Percentiles rank a stretch among this genome's conserved stretches.
Conservation (phyloP, 768 basidiomycete species). For the Tremella mesenterica region DNA sequence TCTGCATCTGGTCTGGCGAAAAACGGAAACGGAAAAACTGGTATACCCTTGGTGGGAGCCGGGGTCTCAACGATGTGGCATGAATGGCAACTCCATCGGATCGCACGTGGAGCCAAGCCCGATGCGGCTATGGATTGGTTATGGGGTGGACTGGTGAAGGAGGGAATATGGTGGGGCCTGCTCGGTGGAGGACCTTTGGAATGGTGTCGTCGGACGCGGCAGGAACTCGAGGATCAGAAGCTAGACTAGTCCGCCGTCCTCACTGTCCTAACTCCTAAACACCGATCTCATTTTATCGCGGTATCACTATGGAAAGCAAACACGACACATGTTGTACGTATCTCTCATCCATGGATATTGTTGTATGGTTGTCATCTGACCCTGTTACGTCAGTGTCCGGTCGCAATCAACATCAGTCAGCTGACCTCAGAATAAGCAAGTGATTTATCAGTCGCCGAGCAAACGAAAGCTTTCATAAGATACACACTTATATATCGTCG, state of each 20-base stretch:
- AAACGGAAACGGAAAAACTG: background rate
- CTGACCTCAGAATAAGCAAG: too few relatives aligned
- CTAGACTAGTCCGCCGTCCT: too few relatives aligned
- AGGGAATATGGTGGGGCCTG: constrained; percentile 23
- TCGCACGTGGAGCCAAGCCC: constrained; percentile 27
- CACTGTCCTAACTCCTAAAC: too few relatives aligned
- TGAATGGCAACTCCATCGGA: constrained; percentile 35
- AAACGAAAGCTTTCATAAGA: too few relatives aligned
- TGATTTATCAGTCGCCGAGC: too few relatives aligned
- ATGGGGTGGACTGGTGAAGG: constrained; percentile 13
- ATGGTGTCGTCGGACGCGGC: background rate
- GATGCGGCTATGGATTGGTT: constrained; percentile 31
- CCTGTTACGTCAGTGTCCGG: too few relatives aligned
- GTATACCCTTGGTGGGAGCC: constrained; percentile 31
- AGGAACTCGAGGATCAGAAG: background rate
- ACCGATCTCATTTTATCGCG: too few relatives aligned
- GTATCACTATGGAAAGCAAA: background rate
- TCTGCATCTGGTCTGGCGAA: background rate
- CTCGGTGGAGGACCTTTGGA: constrained; percentile 6
- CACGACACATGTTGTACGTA: background rate
- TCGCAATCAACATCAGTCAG: too few relatives aligned
- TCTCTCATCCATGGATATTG: too few relatives aligned
- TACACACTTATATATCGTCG: too few relatives aligned
- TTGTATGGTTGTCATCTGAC: too few relatives aligned
- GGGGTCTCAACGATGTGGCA: constrained; percentile 38